Evolutionary conservation across 78 protist species (phyloP), one percentile per base, ranked within the genome.

Genomic region (Cavenderia fasciculata): DNA sequence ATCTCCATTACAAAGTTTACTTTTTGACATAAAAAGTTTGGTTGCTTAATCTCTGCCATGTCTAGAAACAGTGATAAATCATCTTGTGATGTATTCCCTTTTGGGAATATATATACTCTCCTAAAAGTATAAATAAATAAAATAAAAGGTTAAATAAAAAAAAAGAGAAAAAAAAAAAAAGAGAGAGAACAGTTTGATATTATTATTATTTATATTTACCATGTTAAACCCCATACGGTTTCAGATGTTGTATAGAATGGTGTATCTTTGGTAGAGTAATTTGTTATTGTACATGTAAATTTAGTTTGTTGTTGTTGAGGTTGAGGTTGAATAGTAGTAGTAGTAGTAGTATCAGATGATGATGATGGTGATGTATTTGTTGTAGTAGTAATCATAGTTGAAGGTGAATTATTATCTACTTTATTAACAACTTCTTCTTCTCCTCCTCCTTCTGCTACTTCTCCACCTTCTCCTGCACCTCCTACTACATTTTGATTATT

Each of bases 101-200:
- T 86, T 47, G 85, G 92, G 34, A 74, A 86, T 2, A 74, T 29
- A 70, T 74, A 74, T 41, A 74, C 16, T 59, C 46, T 74, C 86
- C 82, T 84, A 14, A n/a, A 38, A 14, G 4, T 21, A n/a, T 54
- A 41, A 56, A 34, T 7, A 38, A 43, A 59, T 3, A 51, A 23
- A 52, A 52, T 33, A 36, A 40, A 65, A 10, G 36, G 11, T 41
- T 14, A 43, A 65, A 25, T 34, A 43, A 34, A 21, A 40, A 21
- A 34, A 40, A 63, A 38, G 19, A 10, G 4, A 38, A 33, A 21
- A 63, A 31, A 40, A 21, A 19, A 63, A 33, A 1, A 4, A 38
- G 6, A 25, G n/a, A 8, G 11, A 21, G 0, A n/a, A 46, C 11
- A 25, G 11, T 38, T 3, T 18, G 25, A 1, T 31, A 29, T 2